A percentile compares a stretch with the other conserved stretches of the same genome.
These are phyloP conservation scores for Solanum virginianum DNA, from an alignment of 257 asterid species.

Conservation along the genomic window DNA sequence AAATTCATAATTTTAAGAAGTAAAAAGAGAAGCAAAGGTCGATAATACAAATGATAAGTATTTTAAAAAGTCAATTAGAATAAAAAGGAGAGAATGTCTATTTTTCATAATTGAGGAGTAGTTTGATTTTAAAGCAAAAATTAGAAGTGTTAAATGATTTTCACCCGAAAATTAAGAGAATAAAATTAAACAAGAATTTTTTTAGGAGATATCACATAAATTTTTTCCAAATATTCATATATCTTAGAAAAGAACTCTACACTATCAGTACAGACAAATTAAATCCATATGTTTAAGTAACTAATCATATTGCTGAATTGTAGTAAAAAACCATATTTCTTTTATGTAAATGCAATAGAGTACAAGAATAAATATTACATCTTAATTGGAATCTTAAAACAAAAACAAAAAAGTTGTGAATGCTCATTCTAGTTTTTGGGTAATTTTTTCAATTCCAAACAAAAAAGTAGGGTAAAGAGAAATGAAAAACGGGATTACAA, in stretches of 20 bases:
- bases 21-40: too few species aligned
- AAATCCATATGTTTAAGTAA: not conserved
- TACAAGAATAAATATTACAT: not conserved
- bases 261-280: not conserved
- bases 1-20: too few species aligned
- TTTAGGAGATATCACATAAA: not conserved
- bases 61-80: too few species aligned
- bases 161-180: not conserved
- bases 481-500: not conserved
- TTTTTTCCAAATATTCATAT: not conserved
- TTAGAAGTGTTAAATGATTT: too few species aligned
- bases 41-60: too few species aligned
- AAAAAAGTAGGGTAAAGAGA: not conserved
- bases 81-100: too few species aligned
- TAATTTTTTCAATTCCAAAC: too few species aligned
- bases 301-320: not conserved
- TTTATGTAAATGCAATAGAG: not conserved
- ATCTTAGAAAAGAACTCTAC: not conserved
- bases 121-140: too few species aligned
- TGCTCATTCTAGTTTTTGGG: not conserved
- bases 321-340: not conserved
- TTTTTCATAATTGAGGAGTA: too few species aligned
- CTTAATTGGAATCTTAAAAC: not conserved
- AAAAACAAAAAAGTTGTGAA: not conserved
- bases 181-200: not conserved